These are phyloP conservation scores for Ganoderma lingzhi DNA, from an alignment of 1,284 basidiomycete genomes.

Conservation along the genomic window DNA sequence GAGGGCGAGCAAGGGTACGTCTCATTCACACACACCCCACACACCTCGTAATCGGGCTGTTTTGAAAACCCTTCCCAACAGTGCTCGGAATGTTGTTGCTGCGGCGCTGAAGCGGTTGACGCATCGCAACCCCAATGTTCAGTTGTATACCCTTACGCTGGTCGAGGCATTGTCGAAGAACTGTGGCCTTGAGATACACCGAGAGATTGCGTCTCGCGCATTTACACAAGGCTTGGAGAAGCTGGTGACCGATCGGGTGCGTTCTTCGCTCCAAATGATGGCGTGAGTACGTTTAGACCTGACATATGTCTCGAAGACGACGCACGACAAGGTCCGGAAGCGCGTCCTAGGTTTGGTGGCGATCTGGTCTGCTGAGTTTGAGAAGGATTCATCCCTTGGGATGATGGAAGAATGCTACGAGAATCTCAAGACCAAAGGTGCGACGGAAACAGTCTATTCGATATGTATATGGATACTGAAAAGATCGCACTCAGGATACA, in stretches of 20 bases:
- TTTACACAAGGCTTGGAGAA: constrained; percentile 92
- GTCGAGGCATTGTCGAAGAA: constrained; percentile 93
- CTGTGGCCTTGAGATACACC: constrained; percentile 81
- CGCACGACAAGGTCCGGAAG: constrained; percentile 88
- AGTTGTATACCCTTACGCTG: constrained; percentile 91
- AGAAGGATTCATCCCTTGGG: constrained; percentile 82
- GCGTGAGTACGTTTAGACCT: neutral
- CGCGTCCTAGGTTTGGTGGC: constrained; percentile 80
- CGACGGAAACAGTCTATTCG: constrained; percentile 28
- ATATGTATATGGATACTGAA: neutral
- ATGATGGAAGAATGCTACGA: constrained; percentile 94
- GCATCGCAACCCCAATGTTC: constrained; percentile 96
- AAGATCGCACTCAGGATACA: constrained; percentile 59
- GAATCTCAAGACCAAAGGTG: constrained; percentile 84
- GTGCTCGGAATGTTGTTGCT: constrained; percentile 87
- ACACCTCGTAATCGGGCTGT: neutral
- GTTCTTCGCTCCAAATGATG: constrained; percentile 9
- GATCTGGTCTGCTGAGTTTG: constrained; percentile 89
- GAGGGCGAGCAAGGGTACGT: constrained; percentile 86
- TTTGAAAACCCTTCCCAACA: constrained; percentile 42
- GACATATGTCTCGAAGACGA: constrained; percentile 60
- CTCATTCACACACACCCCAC: neutral
- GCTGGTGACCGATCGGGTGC: constrained; percentile 87
- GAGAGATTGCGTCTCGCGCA: constrained; percentile 89
- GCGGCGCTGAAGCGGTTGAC: constrained; percentile 90